phyloP scores from a whole-genome alignment of 768 basidiomycete genomes.

The Kwoniella mangroviensis region DNA sequence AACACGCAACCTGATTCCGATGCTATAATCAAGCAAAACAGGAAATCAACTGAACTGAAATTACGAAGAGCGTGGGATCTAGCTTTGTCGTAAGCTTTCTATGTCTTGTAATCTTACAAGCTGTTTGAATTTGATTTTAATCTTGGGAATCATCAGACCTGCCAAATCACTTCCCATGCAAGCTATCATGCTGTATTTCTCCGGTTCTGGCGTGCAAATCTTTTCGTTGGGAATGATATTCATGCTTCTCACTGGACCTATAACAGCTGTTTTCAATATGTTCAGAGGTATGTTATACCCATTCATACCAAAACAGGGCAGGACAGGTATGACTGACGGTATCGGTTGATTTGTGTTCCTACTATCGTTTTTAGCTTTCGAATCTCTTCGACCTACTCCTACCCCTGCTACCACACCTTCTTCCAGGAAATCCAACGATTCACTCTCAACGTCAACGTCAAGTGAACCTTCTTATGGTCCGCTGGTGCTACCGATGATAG shows the following conservation, averaged over 20 bases:
- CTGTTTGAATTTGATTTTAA: neutral
- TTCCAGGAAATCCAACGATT: constrained; percentile 7
- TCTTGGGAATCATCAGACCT: constrained; percentile 59
- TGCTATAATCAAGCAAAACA: constrained; percentile 20
- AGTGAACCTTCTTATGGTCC: constrained; percentile 38
- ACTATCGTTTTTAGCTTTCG: constrained; percentile 62
- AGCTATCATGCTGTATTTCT: constrained; percentile 98
- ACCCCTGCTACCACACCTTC: constrained; percentile 4
- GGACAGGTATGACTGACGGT: too few species aligned
- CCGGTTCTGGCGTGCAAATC: constrained; percentile 90
- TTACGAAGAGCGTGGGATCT: constrained; percentile 55
- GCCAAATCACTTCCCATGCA: constrained; percentile 95
- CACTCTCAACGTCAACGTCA: neutral
- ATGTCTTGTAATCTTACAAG: too few species aligned
- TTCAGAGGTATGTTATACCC: constrained; percentile 68
- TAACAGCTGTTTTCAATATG: constrained; percentile 79
- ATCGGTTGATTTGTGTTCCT: neutral
- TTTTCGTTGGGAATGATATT: constrained; percentile 97
- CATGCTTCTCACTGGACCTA: constrained; percentile 84
- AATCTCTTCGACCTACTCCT: constrained; percentile 66
- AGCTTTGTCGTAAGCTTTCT: constrained; percentile 49
- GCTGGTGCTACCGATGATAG: constrained; percentile 44
- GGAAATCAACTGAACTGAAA: constrained; percentile 50
- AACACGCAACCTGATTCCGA: constrained; percentile 24
- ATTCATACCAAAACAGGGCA: too few species aligned